Evolutionary conservation across 2,329 filamentous ascomycete species (phyloP), one percentile per base, ranked within the genome.

Genomic region (Xylariaceae sp.): DNA sequence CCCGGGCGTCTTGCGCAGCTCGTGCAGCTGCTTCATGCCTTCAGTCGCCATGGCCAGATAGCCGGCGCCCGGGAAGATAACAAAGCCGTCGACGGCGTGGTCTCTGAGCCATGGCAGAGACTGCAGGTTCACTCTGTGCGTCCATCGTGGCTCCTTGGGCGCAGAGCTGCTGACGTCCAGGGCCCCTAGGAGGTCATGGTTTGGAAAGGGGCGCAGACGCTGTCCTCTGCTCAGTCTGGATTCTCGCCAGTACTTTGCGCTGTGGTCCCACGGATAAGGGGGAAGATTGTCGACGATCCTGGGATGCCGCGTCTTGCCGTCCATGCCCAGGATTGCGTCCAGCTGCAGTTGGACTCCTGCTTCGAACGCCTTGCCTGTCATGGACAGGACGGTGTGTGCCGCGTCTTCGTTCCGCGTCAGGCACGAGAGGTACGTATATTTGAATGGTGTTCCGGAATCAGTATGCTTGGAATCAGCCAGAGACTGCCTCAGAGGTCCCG

Each of bases 81-180:
- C 36, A 3, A 11, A 23, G 2, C 41, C 41, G 11, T 22, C 56
- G 44, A 68, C 63, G 17, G 51, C 47, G 50, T 70, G 68, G 40
- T 70, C 64, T 33, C 64, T 49, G 19, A 65, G 57, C 38, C 70
- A 70, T 7, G 69, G 59, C 16, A 61, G 38, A 21, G 64, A 56
- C 4, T 53, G 49, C 5, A 59, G 38, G 1, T 48, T 46, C 3
- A 66, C 46, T n/a, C n/a, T n/a, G n/a, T n/a, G 8, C 21, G 12
- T 23, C 21, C 12, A 12, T 8, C 12, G 21, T 23, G 21, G 12
- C 7, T 7, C 7, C 21, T 12, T 23, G 21, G 7, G 8, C 8
- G 21, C 7, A 23, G 21, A 12, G 7, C 8, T 7, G 21, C 21
- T 23, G 9, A 61, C 43, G 29, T 64, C 61, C 9, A 57, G 46